A percentile compares a stretch with the other conserved stretches of the same genome.
Evolutionary conservation across 2,329 filamentous ascomycete genomes (phyloP).

Genomic region (Aspergillus nomiae): DNA sequence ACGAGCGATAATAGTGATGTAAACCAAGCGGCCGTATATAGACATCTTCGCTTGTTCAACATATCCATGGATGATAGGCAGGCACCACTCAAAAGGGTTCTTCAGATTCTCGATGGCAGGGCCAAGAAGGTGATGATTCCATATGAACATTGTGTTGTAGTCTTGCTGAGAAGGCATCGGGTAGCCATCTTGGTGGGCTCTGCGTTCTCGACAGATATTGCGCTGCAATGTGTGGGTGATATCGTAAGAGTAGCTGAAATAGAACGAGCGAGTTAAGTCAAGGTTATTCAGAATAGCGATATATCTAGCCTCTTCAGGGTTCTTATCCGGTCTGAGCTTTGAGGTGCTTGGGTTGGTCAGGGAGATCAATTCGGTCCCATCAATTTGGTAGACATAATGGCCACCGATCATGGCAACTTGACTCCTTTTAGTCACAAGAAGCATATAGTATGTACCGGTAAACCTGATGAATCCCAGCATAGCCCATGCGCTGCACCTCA

Average conservation of each 20-base stretch:
- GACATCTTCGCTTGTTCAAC: slow-evolving; percentile 85
- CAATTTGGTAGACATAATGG: slow-evolving; percentile 93
- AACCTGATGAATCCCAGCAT: slow-evolving; percentile 94
- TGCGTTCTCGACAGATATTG: slow-evolving; percentile 82
- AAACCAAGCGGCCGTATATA: slow-evolving; percentile 84
- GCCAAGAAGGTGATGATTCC: slow-evolving; percentile 87
- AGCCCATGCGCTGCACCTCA: slow-evolving; percentile 91
- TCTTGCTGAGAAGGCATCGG: slow-evolving; percentile 70
- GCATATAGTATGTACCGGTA: slow-evolving; percentile 95
- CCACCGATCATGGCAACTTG: slow-evolving; percentile 95
- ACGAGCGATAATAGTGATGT: slow-evolving; percentile 90
- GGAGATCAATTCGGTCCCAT: slow-evolving; percentile 88
- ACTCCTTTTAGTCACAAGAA: slow-evolving; percentile 91
- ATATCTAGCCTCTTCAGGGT: slow-evolving; percentile 87
- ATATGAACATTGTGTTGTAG: slow-evolving; percentile 95
- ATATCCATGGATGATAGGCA: slow-evolving; percentile 93
- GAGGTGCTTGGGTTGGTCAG: slow-evolving; percentile 70
- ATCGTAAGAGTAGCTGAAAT: slow-evolving; percentile 98
- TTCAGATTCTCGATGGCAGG: slow-evolving; percentile 71
- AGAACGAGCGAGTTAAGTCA: slow-evolving; percentile 88
- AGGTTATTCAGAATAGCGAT: slow-evolving; percentile 86
- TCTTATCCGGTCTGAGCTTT: slow-evolving; percentile 75
- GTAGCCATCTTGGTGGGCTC: slow-evolving; percentile 66
- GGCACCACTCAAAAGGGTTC: slow-evolving; percentile 91
- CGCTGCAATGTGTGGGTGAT: slow-evolving; percentile 89